phyloP scores from a whole-genome alignment of 2,329 filamentous ascomycete species.

The Sphaceloma murrayae region DNA sequence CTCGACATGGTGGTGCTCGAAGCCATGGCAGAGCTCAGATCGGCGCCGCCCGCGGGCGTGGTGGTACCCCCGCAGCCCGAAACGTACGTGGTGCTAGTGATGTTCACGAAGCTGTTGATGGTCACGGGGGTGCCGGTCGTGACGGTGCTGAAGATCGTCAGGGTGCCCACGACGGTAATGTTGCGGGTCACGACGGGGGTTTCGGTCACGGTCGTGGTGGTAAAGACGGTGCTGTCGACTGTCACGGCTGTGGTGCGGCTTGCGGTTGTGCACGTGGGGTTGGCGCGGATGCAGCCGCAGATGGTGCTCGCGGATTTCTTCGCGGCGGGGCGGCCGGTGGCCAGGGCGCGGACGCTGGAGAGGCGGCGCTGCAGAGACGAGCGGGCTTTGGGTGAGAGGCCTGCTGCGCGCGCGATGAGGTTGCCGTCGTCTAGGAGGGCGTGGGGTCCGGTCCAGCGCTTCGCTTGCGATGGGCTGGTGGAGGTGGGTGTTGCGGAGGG shows the following conservation, averaged over 20 bases:
- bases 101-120: conserved; percentile 4
- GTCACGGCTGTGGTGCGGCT: not conserved
- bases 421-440: conserved; percentile 9
- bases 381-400: conserved; percentile 1
- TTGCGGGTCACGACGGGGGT: not conserved
- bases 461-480: not conserved
- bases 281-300: conserved; percentile 16
- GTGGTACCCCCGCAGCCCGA: not conserved
- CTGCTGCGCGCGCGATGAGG: not conserved
- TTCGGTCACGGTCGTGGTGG: not conserved
- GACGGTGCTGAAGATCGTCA: not conserved
- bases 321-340: conserved; percentile 6
- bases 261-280: conserved; percentile 5
- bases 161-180: not conserved
- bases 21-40: too few relatives aligned
- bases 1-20: not conserved
- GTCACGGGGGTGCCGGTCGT: not conserved
- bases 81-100: conserved; percentile 2
- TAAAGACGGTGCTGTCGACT: not conserved
- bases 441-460: not conserved
- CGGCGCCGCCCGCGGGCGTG: too few relatives aligned
- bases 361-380: conserved; percentile 3
- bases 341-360: not conserved
- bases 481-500: not conserved
- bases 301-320: conserved; percentile 7